Conservation (phyloP, 139 green algal genomes). For the Chlorella vulgaris region DNA sequence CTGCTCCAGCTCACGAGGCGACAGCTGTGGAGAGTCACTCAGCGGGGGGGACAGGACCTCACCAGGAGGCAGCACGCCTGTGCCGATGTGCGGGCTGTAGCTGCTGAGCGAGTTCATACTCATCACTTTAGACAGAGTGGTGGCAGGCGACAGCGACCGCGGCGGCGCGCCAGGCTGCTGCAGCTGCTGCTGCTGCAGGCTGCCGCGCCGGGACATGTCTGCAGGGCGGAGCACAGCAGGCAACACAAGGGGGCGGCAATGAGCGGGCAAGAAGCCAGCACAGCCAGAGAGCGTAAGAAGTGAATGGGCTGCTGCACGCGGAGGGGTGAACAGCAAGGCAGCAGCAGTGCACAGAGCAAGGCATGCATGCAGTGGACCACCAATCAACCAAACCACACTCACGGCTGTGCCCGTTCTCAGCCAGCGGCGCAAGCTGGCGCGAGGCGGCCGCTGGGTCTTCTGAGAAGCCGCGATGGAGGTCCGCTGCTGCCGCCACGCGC, state of each 20-base stretch:
- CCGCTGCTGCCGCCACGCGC: neutral
- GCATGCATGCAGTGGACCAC: no score
- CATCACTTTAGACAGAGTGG: constrained; percentile 34
- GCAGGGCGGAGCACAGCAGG: neutral
- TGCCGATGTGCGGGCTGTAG: constrained; percentile 10
- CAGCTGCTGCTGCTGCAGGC: no score
- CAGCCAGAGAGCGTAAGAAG: neutral
- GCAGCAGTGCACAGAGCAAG: no score
- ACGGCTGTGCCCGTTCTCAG: neutral
- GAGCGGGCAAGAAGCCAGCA: neutral
- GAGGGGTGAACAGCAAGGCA: no score
- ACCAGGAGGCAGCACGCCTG: constrained; percentile 11
- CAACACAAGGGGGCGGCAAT: neutral
- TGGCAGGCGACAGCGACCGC: constrained; percentile 31
- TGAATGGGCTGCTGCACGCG: neutral
- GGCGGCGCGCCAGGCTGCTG: neutral
- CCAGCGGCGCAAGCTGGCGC: neutral
- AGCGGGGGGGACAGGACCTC: constrained; percentile 26
- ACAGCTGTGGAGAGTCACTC: constrained; percentile 25
- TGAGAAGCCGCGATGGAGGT: neutral
- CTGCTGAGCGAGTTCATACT: constrained; percentile 24
- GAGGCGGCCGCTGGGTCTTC: neutral
- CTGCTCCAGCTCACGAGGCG: constrained; percentile 12
- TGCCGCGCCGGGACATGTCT: constrained; percentile 11
- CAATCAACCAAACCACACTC: no score